Evolutionary conservation across 2,329 filamentous ascomycete genomes (phyloP).

Genomic region (Hypoxylon sp.): DNA sequence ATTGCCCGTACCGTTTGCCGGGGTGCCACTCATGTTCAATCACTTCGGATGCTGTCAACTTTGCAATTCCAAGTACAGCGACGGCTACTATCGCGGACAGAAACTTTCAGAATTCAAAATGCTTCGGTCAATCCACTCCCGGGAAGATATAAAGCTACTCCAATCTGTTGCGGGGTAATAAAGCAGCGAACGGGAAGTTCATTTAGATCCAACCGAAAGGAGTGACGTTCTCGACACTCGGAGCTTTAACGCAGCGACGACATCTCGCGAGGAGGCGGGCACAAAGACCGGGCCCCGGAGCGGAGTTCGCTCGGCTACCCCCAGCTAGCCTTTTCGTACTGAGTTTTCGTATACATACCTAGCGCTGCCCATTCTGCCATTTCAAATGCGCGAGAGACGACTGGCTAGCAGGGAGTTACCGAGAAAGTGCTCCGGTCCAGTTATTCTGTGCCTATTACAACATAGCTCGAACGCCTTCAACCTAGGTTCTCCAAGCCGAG

Average conservation of each 20-base stretch:
- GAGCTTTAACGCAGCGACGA: slow-evolving; percentile 35
- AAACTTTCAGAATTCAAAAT: not conserved
- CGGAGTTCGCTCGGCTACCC: slow-evolving; percentile 23
- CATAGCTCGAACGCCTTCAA: slow-evolving; percentile 13
- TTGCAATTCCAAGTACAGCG: not conserved
- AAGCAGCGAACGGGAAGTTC: slow-evolving; percentile 6
- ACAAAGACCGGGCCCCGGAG: slow-evolving; percentile 24
- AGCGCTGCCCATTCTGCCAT: not conserved
- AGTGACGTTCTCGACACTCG: slow-evolving; percentile 29
- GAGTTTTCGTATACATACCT: not conserved
- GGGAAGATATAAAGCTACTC: not conserved
- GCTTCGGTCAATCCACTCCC: not conserved
- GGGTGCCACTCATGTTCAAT: slow-evolving; percentile 43
- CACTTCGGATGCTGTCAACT: not conserved
- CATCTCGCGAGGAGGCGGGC: slow-evolving; percentile 24
- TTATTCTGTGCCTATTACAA: slow-evolving; percentile 23
- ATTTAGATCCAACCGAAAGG: slow-evolving; percentile 20
- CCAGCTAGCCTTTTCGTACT: not conserved
- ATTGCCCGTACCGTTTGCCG: slow-evolving; percentile 36
- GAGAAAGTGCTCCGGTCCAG: not conserved
- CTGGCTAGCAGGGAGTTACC: slow-evolving; percentile 20
- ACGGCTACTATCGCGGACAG: not conserved
- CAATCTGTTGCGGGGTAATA: slow-evolving; percentile 37
- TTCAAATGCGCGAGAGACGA: slow-evolving; percentile 38
- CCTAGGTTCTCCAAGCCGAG: slow-evolving; percentile 19